These are phyloP conservation scores for Carex pumila DNA, from an alignment of 176 grass and related monocot species.

Conservation along the genomic window DNA sequence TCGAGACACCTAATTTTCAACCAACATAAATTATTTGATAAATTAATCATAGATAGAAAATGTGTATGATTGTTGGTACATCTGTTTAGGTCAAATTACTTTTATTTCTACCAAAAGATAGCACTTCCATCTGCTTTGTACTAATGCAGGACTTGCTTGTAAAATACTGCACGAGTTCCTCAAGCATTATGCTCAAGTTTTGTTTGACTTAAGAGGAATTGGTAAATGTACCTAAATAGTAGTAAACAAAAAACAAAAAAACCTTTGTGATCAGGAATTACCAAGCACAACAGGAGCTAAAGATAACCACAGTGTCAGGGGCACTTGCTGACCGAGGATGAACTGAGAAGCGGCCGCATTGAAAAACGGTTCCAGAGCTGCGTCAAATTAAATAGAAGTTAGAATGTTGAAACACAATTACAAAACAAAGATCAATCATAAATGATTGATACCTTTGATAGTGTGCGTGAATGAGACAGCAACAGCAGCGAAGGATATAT, in stretches of 20 bases:
- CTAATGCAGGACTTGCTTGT: background rate
- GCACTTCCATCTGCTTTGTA: background rate
- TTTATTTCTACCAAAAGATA: background rate
- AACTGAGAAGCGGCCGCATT: slow-evolving; percentile 98
- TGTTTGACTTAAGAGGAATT: background rate
- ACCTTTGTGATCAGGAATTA: slow-evolving; percentile 34
- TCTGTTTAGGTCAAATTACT: background rate
- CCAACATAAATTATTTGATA: slow-evolving; percentile 25
- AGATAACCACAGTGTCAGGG: slow-evolving; percentile 80
- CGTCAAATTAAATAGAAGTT: slow-evolving; percentile 12
- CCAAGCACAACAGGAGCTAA: slow-evolving; percentile 93
- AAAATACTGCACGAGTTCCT: background rate
- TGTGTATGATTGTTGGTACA: background rate
- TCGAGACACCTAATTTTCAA: slow-evolving; percentile 75
- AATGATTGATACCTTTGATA: slow-evolving; percentile 64
- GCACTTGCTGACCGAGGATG: slow-evolving; percentile 91
- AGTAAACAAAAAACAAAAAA: slow-evolving; percentile 24
- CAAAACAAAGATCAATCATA: slow-evolving; percentile 6
- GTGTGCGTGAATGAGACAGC: slow-evolving; percentile 97
- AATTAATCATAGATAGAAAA: slow-evolving; percentile 19
- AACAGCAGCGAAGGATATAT: slow-evolving; percentile 92
- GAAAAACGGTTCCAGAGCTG: slow-evolving; percentile 99
- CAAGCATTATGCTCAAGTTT: background rate
- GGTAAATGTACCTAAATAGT: background rate
- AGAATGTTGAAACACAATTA: slow-evolving; percentile 12